Base-by-base conservation (phyloP, 768 basidiomycete genomes). In the Agaricus blazei region DNA sequence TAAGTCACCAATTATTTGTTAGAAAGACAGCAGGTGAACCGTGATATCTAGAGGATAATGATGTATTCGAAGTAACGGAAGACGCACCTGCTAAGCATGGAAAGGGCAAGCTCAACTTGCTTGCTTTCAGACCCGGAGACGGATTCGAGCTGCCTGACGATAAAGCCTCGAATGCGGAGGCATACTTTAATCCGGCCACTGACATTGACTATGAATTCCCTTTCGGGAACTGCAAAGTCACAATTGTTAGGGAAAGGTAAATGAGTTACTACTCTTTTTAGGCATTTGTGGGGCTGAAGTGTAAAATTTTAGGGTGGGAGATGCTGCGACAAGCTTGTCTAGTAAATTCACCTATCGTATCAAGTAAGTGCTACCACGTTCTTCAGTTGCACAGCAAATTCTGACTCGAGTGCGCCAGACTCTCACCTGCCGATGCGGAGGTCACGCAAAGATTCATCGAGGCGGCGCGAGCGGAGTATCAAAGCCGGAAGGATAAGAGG, bases 1-100 rank as follows among this genome's bases (percentile, higher is more conserved):
- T 78, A 52, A 56, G 80, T 63, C 27, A 19, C 6, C 9, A n/a
- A 19, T 40, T 4, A 6, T 7, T 12, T 24, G 34, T 3, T 12
- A 36, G 9, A 26, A 26, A 1, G 19, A 6, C 8, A 14, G 8
- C 24, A 3, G 24, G 3, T 9, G 12, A 9, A 31, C 11, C 14
- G 29, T 36, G 11, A 6, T 15, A 27, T 37, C n/a, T 23, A 52
- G 43, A 34, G 31, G n/a, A 34, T 12, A 42, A 52, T 15, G 31
- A 24, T 15, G 31, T 5, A 2, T 44, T 44, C 43, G 31, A 52
- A 24, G 9, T 44, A 19, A 44, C 34, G 34, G 34, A 34, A 34
- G 34, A 34, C 34, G 34, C 42, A 26, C 45, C 51, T 5, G 51
- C 44, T 19, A 44, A 52, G 28, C 31, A 29, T 14, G 51, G 51